Evolutionary conservation across 345 rosid genomes (phyloP).

Genomic region (Eucalyptus sideroxylon): DNA sequence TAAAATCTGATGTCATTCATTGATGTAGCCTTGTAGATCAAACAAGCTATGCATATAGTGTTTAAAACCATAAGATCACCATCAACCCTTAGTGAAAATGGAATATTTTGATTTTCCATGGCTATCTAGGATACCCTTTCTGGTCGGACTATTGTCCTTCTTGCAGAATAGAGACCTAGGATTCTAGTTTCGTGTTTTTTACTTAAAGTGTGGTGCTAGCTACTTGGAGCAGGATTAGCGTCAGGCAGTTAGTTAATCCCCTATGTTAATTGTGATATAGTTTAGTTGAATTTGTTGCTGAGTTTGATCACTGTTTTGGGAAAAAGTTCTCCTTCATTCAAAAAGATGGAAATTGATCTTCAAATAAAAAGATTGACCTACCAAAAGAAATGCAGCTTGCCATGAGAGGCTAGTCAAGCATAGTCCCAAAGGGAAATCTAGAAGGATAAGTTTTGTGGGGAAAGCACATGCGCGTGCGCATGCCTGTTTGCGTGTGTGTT

Average conservation of each 20-base stretch:
- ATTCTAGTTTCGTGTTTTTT: neutral
- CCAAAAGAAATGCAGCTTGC: too few species aligned
- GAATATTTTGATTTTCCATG: too few species aligned
- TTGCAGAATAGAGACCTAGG: too few species aligned
- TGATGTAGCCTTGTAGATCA: neutral
- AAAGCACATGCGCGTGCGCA: neutral
- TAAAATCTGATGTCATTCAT: neutral
- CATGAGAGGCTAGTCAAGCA: too few species aligned
- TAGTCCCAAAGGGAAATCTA: too few species aligned
- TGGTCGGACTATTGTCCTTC: too few species aligned
- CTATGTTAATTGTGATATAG: neutral
- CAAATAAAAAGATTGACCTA: too few species aligned
- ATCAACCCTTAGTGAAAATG: neutral
- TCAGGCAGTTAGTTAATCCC: neutral
- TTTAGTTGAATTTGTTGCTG: neutral
- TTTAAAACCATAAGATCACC: neutral
- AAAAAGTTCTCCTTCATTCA: neutral
- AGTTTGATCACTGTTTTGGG: neutral
- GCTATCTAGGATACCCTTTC: too few species aligned
- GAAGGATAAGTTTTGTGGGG: neutral
- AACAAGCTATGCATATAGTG: conserved; percentile 7
- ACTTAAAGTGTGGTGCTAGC: too few species aligned
- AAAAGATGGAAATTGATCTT: neutral
- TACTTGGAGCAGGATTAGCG: neutral
- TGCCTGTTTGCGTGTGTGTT: neutral